A percentile compares a stretch with the other conserved stretches of the same genome.
These are phyloP conservation scores for Penicillium alfredii DNA, from an alignment of 495 filamentous ascomycete genomes.

Conservation along the genomic window DNA sequence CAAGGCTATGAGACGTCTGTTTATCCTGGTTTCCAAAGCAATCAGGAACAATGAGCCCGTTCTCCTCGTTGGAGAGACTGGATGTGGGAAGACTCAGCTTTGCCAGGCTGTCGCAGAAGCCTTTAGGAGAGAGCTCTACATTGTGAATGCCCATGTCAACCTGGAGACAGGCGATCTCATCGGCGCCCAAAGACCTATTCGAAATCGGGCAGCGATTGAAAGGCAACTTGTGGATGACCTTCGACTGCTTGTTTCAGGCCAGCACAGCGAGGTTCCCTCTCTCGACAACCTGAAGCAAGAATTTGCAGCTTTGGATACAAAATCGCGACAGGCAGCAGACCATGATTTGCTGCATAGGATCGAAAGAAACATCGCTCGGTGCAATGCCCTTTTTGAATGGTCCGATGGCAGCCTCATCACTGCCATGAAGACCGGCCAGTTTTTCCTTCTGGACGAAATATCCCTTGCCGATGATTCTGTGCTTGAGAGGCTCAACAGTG, in stretches of 20 bases:
- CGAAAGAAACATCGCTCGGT: conserved; percentile 51
- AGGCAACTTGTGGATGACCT: conserved; percentile 61
- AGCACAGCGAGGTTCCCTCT: conserved; percentile 21
- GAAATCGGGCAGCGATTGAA: conserved; percentile 70
- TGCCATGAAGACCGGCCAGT: conserved; percentile 83
- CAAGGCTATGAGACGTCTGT: conserved; percentile 83
- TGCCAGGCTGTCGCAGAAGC: conserved; percentile 87
- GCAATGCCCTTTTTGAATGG: conserved; percentile 92
- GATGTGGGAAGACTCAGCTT: conserved; percentile 94
- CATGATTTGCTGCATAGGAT: conserved; percentile 50
- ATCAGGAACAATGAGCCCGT: conserved; percentile 90
- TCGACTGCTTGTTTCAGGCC: conserved; percentile 33
- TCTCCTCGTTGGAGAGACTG: conserved; percentile 90
- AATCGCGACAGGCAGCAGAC: conserved; percentile 37
- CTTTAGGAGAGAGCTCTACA: conserved; percentile 66
- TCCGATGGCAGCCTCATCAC: conserved; percentile 89
- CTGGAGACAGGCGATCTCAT: conserved; percentile 96
- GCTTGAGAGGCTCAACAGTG: conserved; percentile 91
- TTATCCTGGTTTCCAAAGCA: conserved; percentile 76
- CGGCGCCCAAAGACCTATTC: conserved; percentile 84
- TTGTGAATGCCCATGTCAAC: conserved; percentile 96
- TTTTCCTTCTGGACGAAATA: conserved; percentile 95
- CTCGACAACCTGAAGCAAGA: conserved; percentile 43
- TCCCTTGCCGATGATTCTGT: conserved; percentile 98
- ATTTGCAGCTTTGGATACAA: conserved; percentile 38